Conservation (phyloP, 768 basidiomycete genomes). For the Russula lepida region DNA sequence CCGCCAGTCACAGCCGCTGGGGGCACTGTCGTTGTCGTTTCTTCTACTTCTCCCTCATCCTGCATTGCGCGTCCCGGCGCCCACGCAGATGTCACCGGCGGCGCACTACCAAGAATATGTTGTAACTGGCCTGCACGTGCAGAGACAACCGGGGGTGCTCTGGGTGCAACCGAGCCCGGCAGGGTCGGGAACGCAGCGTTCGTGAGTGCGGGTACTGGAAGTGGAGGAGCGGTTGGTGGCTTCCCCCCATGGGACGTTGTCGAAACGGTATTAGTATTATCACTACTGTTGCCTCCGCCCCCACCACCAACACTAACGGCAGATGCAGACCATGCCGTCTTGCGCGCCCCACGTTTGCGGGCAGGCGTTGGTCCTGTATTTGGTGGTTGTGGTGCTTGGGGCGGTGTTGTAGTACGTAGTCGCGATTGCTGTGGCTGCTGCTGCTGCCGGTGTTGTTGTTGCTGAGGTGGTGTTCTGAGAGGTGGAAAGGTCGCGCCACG, state of each 20-base stretch:
- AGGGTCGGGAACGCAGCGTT: conserved; percentile 61
- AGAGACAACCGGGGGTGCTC: conserved; percentile 37
- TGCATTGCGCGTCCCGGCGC: conserved; percentile 11
- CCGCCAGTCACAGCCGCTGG: conserved; percentile 28
- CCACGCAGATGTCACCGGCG: conserved; percentile 31
- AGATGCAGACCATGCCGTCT: conserved; percentile 22
- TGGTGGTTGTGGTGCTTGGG: conserved; percentile 26
- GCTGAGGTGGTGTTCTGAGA: conserved; percentile 16
- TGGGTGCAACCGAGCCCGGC: conserved; percentile 37
- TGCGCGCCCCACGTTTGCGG: conserved; percentile 18
- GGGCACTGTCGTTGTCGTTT: neutral
- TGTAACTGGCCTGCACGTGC: conserved; percentile 58
- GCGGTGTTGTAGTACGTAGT: conserved; percentile 24
- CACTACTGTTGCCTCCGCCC: conserved; percentile 10
- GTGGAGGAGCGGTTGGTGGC: conserved; percentile 21
- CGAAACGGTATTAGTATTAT: conserved; percentile 3
- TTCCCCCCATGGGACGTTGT: conserved; percentile 1
- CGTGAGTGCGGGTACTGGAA: conserved; percentile 40
- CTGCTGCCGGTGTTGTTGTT: conserved; percentile 11
- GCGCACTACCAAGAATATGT: conserved; percentile 52
- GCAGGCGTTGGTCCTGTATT: conserved; percentile 28
- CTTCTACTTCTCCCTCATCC: conserved; percentile 15
- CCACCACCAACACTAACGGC: conserved; percentile 22
- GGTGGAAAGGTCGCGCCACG: conserved; percentile 28
- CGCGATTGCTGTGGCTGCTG: neutral